phyloP scores from a whole-genome alignment of 169 alveolate species.

The Babesia bovis region DNA sequence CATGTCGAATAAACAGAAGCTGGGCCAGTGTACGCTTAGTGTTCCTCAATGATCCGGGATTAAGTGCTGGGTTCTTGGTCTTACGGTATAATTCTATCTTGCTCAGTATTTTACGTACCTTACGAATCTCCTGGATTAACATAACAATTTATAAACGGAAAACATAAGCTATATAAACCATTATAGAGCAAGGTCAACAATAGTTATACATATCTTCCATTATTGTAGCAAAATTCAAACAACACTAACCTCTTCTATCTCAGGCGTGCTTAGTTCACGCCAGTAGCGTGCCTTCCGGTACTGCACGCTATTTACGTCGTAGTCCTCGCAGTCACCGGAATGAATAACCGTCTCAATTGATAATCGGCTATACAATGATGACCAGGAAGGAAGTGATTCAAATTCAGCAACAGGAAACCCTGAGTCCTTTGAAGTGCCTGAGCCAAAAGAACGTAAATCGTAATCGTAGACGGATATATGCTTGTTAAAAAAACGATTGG shows the following conservation, averaged over 20 bases:
- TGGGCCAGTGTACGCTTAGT: slow-evolving; percentile 63
- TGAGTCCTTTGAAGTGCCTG: background rate
- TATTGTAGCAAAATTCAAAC: background rate
- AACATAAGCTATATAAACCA: background rate
- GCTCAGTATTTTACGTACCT: slow-evolving; percentile 57
- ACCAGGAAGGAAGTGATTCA: background rate
- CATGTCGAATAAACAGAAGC: slow-evolving; percentile 55
- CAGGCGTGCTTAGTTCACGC: slow-evolving; percentile 57
- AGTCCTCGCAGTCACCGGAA: slow-evolving; percentile 57
- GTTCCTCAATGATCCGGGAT: slow-evolving; percentile 50
- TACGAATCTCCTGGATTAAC: slow-evolving; percentile 52
- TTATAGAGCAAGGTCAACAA: background rate
- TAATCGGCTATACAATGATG: slow-evolving; percentile 28
- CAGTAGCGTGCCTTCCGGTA: slow-evolving; percentile 62
- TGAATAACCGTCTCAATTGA: slow-evolving; percentile 67
- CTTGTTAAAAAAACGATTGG: no score
- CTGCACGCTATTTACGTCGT: slow-evolving; percentile 59
- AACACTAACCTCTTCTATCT: slow-evolving; percentile 47
- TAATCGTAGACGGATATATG: background rate
- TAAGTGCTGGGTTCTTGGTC: slow-evolving; percentile 54
- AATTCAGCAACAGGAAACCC: background rate
- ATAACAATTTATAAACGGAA: background rate
- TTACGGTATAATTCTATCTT: slow-evolving; percentile 48
- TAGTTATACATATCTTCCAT: background rate
- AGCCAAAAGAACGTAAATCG: no score